Conservation (phyloP, 116 monocot genomes). For the Cymodocea nodosa region DNA sequence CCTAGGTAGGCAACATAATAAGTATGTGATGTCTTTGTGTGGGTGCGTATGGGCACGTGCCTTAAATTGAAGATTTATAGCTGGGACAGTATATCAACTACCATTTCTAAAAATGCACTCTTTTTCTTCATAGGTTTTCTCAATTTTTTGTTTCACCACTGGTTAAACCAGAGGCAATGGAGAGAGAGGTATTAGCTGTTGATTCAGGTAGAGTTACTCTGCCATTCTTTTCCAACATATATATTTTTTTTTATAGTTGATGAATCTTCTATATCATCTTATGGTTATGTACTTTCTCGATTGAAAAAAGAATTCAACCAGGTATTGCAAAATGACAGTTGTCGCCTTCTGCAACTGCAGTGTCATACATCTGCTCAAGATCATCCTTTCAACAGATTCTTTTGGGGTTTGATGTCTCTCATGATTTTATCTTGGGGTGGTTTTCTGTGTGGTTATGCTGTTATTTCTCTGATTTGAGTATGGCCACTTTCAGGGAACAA, state of each 20-base stretch:
- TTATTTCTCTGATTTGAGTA: background rate
- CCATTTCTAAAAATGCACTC: background rate
- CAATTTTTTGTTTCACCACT: conserved; percentile 95
- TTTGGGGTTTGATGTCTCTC: conserved; percentile 60
- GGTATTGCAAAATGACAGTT: conserved; percentile 84
- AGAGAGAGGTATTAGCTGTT: conserved; percentile 84
- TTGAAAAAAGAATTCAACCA: conserved; percentile 76
- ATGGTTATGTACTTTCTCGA: conserved; percentile 1
- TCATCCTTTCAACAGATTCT: conserved; percentile 88
- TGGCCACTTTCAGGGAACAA: conserved; percentile 53
- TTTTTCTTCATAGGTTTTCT: conserved; percentile 53
- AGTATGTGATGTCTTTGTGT: no score
- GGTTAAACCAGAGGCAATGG: conserved; percentile 92
- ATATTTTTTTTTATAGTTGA: background rate
- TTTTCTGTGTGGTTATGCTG: background rate
- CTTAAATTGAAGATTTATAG: no score
- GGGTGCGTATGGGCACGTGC: no score
- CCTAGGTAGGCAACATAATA: no score
- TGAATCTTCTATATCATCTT: background rate
- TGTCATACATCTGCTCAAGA: conserved; percentile 54
- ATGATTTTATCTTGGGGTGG: background rate
- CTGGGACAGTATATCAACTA: background rate
- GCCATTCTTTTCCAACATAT: conserved; percentile 3
- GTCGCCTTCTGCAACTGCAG: conserved; percentile 78
- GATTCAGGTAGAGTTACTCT: conserved; percentile 73